Percentiles rank a stretch among this genome's conserved stretches.
phyloP scores from a whole-genome alignment of 495 filamentous ascomycete species.

The Aspergillus coremiiformis region DNA sequence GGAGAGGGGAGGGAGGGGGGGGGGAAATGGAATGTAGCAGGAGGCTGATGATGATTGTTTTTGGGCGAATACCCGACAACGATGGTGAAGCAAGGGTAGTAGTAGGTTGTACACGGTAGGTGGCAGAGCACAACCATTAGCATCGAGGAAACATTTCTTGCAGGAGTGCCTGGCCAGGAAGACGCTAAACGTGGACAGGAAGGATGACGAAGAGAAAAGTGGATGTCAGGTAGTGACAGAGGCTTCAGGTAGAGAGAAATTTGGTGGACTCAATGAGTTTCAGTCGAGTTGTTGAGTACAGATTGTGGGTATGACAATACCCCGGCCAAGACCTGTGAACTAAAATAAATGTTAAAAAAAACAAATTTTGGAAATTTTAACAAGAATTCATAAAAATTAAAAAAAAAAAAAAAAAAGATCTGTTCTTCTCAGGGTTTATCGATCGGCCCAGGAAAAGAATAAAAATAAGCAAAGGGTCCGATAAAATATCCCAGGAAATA shows the following conservation, averaged over 20 bases:
- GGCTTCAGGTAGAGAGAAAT: constrained; percentile 7
- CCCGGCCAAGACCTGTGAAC: constrained; percentile 20
- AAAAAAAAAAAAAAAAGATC: not conserved
- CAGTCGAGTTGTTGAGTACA: constrained; percentile 9
- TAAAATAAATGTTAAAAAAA: constrained; percentile 9
- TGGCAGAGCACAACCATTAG: constrained; percentile 19
- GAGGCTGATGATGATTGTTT: constrained; percentile 12
- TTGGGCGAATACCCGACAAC: constrained; percentile 16
- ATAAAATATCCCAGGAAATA: not conserved
- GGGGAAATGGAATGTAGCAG: constrained; percentile 15
- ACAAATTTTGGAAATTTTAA: constrained; percentile 4
- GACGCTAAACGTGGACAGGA: not conserved
- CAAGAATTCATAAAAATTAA: constrained; percentile 1
- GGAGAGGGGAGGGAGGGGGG: not conserved
- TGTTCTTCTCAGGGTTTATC: constrained; percentile 2
- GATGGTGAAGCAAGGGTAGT: constrained; percentile 23
- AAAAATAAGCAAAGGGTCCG: not conserved
- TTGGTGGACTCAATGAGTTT: constrained; percentile 15
- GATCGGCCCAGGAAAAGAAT: constrained; percentile 10
- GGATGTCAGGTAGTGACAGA: not conserved
- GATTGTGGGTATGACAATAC: constrained; percentile 22
- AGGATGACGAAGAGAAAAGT: not conserved
- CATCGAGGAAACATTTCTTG: constrained; percentile 17
- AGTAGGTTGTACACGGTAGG: constrained; percentile 16
- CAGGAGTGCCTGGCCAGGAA: constrained; percentile 4